Percentiles rank a stretch among this genome's conserved stretches.
These are phyloP conservation scores for Beauveria sp. DNA, from an alignment of 2,329 filamentous ascomycete species.

Conservation along the genomic window DNA sequence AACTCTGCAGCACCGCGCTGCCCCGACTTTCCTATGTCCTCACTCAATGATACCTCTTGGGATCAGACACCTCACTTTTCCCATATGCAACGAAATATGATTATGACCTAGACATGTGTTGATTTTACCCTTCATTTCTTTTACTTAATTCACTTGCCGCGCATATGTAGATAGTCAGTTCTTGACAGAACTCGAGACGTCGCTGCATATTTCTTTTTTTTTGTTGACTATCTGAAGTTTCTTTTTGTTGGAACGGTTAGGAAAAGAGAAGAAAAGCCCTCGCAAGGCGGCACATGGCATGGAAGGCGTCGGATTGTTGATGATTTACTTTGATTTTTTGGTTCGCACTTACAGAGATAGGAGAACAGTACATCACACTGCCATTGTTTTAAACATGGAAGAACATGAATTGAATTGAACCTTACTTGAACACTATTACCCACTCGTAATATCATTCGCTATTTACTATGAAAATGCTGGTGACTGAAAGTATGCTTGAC, in stretches of 20 bases:
- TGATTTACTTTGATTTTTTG: constrained; percentile 3
- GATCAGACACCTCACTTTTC: constrained; percentile 17
- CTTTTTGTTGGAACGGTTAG: neutral
- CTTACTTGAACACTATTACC: neutral
- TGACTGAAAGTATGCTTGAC: neutral
- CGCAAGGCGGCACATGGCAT: neutral
- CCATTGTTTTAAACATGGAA: constrained; percentile 2
- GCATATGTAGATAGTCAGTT: neutral
- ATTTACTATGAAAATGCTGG: neutral
- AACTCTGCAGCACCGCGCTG: constrained; percentile 3
- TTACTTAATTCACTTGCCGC: constrained; percentile 3
- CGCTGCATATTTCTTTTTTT: neutral
- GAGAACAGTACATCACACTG: constrained; percentile 9
- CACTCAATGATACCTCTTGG: constrained; percentile 22
- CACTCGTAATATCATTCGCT: neutral
- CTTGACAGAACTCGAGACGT: neutral
- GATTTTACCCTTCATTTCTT: neutral
- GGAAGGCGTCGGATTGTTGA: constrained; percentile 7
- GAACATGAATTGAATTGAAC: constrained; percentile 2
- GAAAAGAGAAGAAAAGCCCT: neutral
- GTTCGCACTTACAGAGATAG: constrained; percentile 2
- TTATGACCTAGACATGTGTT: constrained; percentile 16
- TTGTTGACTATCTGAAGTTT: neutral
- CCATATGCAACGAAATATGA: constrained; percentile 18
- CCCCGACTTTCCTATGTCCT: constrained; percentile 15